phyloP scores from a whole-genome alignment of 108 stramenopile genomes.

The Thalassiosira profunda region DNA sequence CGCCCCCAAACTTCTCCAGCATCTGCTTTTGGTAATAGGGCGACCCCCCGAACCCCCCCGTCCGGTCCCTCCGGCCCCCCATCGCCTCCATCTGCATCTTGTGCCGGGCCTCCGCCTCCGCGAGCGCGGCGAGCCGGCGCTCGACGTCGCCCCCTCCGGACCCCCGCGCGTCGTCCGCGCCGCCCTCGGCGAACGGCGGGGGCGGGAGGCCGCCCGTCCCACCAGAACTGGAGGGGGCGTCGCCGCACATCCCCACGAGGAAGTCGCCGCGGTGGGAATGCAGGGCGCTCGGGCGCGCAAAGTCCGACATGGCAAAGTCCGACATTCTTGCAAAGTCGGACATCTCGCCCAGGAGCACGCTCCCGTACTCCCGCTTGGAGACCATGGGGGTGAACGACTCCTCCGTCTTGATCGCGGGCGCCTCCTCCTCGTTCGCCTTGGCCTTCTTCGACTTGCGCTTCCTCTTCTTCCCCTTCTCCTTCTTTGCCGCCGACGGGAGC shows the following conservation, averaged over 20 bases:
- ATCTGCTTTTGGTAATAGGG: too few species aligned
- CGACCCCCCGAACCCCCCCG: too few species aligned
- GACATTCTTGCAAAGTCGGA: not conserved
- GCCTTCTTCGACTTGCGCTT: not conserved
- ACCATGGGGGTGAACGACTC: slow-evolving; percentile 63
- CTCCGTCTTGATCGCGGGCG: not conserved
- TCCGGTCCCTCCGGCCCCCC: too few species aligned
- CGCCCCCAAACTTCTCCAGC: not conserved
- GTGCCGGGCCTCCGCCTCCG: not conserved
- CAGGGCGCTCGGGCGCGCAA: not conserved
- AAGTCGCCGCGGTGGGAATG: not conserved
- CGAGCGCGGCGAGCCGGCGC: not conserved
- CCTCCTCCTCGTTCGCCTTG: not conserved
- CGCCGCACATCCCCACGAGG: not conserved
- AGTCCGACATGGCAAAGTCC: not conserved
- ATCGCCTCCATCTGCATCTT: not conserved
- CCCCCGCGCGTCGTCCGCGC: not conserved
- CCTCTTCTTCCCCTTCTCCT: not conserved
- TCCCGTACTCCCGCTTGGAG: slow-evolving; percentile 40
- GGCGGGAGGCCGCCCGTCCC: too few species aligned
- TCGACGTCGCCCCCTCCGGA: not conserved
- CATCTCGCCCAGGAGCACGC: slow-evolving; percentile 31
- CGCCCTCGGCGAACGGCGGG: not conserved
- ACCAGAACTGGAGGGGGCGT: not conserved
- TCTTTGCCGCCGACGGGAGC: not conserved